Base-by-base conservation (phyloP, 345 rosid genomes). In the Ailanthus altissimus region DNA sequence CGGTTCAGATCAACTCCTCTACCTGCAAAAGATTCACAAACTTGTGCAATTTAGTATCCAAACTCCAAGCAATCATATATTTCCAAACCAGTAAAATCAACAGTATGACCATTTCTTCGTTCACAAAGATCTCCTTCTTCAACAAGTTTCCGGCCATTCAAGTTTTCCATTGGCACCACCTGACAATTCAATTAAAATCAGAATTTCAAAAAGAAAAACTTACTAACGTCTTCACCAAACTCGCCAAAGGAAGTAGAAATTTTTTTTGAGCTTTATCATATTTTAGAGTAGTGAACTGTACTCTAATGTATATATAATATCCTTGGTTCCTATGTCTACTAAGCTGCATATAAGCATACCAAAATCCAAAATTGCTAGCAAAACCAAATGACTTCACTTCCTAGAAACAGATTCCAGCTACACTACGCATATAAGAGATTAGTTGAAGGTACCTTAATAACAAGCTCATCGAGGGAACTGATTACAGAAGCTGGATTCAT, bases 1-100 rank as follows among this genome's bases (percentile, higher is more conserved):
- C 99, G 86, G 84, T 97, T 94, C 70, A 97, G 91, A 84, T 97
- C 99, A 79, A 97, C 99, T 78, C 97, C 99, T 85, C 99, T 90
- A 58, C 97, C 99, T 96, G 86, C 80, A 71, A 67, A 46, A 59
- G 32, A 72, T 11, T 61, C n/a, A 67, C 15, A 53, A 75, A 28
- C 53, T 72, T 73, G 36, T 70, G 77, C 57, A 73, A 57, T 51
- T 59, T 53, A 75, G 53, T 58, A 32, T 72, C 80, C 67, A 28
- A 40, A 38, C 20, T 40, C 62, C 67, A 28, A 66, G 28, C 66
- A 79, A 23, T 51, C 45, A 28, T 2, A 51, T 38, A 71, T 49
- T 54, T 42, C 50, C 53, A 63, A 68, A 81, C 38, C 66, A 57
- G 53, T 32, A 26, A 72, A 47, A 40, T 75, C 49, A 73, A 67